These are phyloP conservation scores for Lagerstroemia speciosa DNA, from an alignment of 345 rosid genomes.

Conservation along the genomic window DNA sequence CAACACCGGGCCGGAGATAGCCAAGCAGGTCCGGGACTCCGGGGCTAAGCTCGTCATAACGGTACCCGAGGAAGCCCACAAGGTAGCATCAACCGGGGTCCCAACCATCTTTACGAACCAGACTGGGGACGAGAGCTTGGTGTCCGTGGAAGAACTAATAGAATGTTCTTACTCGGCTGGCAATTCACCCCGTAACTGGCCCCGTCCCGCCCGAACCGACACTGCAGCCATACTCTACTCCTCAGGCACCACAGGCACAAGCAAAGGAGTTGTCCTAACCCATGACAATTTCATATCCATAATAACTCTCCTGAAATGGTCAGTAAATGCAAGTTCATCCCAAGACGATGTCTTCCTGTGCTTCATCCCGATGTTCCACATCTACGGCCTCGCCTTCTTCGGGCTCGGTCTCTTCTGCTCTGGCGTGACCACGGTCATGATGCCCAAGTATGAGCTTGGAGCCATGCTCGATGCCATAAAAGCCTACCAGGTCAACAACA, in stretches of 20 bases:
- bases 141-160: constrained; percentile 40
- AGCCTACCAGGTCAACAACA: constrained; percentile 36
- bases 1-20: constrained; percentile 39
- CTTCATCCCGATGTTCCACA: constrained; percentile 52
- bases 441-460: constrained; percentile 37
- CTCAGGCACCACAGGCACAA: constrained; percentile 59
- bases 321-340: constrained; percentile 24
- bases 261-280: constrained; percentile 53
- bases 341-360: constrained; percentile 36
- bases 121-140: background rate
- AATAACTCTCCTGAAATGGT: constrained; percentile 36
- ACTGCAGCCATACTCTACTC: constrained; percentile 54
- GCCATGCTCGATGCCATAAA: constrained; percentile 39
- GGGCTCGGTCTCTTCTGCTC: constrained; percentile 36
- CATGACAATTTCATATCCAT: constrained; percentile 44
- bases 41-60: constrained; percentile 41
- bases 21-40: constrained; percentile 42
- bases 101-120: constrained; percentile 26
- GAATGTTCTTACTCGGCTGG: constrained; percentile 25
- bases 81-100: constrained; percentile 23
- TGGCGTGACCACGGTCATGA: constrained; percentile 36
- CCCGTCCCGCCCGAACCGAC: constrained; percentile 28
- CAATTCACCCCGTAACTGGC: constrained; percentile 11
- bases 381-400: constrained; percentile 55
- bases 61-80: constrained; percentile 38